These are phyloP conservation scores for Roridomyces roridus DNA, from an alignment of 768 basidiomycete genomes.

Conservation along the genomic window DNA sequence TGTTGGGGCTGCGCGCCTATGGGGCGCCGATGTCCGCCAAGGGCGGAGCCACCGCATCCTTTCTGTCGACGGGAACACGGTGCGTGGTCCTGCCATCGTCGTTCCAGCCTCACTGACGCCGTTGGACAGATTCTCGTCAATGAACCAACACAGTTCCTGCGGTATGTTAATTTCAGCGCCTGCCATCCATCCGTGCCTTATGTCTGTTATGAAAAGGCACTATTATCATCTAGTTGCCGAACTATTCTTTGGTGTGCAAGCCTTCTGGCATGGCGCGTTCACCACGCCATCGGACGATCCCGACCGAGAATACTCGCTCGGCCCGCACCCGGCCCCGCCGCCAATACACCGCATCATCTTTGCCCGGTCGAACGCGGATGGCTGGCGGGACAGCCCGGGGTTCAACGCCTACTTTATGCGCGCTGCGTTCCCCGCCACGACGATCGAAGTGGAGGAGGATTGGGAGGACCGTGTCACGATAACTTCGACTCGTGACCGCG, in stretches of 20 bases:
- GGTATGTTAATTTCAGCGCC: conserved; percentile 44
- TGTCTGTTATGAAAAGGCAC: conserved; percentile 69
- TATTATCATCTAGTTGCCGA: conserved; percentile 92
- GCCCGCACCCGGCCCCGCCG: conserved; percentile 43
- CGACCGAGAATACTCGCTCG: conserved; percentile 18
- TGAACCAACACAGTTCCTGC: conserved; percentile 76
- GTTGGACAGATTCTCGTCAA: conserved; percentile 57
- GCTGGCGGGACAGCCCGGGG: conserved; percentile 79
- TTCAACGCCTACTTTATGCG: conserved; percentile 83
- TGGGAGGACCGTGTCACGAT: conserved; percentile 67
- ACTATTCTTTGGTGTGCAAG: conserved; percentile 76
- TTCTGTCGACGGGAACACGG: conserved; percentile 75
- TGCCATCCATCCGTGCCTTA: conserved; percentile 62
- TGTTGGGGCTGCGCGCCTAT: conserved; percentile 61
- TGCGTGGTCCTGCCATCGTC: conserved; percentile 37
- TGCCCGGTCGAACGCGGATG: conserved; percentile 58
- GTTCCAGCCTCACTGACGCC: not conserved
- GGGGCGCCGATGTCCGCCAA: conserved; percentile 50
- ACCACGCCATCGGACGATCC: conserved; percentile 27
- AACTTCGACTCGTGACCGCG: conserved; percentile 42
- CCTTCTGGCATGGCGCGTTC: conserved; percentile 71
- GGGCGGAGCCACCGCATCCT: conserved; percentile 56
- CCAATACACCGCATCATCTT: conserved; percentile 76
- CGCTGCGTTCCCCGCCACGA: conserved; percentile 71
- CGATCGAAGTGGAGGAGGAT: conserved; percentile 71